These are phyloP conservation scores for Salix suchowensis DNA, from an alignment of 345 rosid genomes.

Conservation along the genomic window DNA sequence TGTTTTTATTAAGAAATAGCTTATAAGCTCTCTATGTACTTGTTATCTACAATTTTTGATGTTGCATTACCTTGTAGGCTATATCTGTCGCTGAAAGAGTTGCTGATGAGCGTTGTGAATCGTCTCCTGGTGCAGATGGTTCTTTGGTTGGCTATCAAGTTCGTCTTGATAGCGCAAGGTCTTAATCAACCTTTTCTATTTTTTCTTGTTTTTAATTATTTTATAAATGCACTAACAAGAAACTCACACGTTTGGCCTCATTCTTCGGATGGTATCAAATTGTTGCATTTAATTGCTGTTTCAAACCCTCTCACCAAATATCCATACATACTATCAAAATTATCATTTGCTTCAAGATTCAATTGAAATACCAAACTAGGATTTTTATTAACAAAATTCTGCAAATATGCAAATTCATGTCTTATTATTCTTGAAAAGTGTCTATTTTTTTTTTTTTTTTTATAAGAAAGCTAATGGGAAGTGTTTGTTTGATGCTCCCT, in stretches of 20 bases:
- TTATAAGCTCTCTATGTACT: background rate
- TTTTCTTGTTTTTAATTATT: background rate
- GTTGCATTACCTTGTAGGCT: constrained; percentile 52
- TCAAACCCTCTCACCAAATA: too few species aligned
- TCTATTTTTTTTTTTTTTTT: background rate
- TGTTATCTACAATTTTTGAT: background rate
- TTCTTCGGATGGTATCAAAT: too few species aligned
- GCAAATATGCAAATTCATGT: too few species aligned
- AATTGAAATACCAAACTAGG: too few species aligned
- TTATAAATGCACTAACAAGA: background rate
- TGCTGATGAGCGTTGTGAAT: constrained; percentile 89
- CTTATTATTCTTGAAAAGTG: too few species aligned
- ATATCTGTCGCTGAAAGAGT: constrained; percentile 96
- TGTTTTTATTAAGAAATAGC: background rate
- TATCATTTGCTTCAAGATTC: too few species aligned
- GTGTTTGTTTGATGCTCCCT: background rate
- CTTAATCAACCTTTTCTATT: constrained; percentile 12
- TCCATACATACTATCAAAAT: too few species aligned
- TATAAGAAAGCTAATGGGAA: constrained; percentile 1
- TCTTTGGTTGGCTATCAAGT: constrained; percentile 98
- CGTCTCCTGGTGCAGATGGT: constrained; percentile 72
- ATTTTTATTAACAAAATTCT: too few species aligned
- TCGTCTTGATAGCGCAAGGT: constrained; percentile 94
- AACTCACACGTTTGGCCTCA: background rate
- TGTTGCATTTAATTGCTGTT: too few species aligned